These are phyloP conservation scores for Capronia coronata DNA, from an alignment of 2,329 filamentous ascomycete genomes.

Conservation along the genomic window DNA sequence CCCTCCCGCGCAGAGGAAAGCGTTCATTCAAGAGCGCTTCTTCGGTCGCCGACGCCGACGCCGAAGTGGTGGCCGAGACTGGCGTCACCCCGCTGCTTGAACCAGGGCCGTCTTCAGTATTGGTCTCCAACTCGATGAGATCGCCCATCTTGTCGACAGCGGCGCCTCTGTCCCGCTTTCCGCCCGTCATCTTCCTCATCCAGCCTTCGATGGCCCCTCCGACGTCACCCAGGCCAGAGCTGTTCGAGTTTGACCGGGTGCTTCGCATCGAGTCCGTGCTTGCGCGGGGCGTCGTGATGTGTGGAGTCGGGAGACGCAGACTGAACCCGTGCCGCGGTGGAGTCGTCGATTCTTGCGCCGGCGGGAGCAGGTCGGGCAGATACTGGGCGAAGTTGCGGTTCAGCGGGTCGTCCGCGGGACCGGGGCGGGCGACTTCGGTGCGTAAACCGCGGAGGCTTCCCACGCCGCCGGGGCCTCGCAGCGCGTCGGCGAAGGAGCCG, in stretches of 20 bases:
- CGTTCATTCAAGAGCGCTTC: conserved; percentile 29
- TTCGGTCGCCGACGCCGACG: conserved; percentile 15
- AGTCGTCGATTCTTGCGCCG: conserved; percentile 34
- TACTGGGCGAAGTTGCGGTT: conserved; percentile 81
- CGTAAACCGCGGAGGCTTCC: conserved; percentile 68
- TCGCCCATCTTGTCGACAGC: conserved; percentile 32
- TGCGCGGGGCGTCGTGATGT: conserved; percentile 36
- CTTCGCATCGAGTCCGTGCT: conserved; percentile 43
- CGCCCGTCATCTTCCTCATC: conserved; percentile 65
- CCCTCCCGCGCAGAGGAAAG: conserved; percentile 29
- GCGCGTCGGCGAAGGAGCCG: conserved; percentile 50
- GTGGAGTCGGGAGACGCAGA: conserved; percentile 4
- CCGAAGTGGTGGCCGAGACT: not conserved
- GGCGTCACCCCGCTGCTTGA: not conserved
- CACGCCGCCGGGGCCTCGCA: conserved; percentile 80
- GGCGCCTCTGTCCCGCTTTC: conserved; percentile 13
- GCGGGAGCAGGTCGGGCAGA: conserved; percentile 63
- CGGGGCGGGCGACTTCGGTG: conserved; percentile 48
- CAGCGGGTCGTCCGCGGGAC: conserved; percentile 75
- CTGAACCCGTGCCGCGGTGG: conserved; percentile 27
- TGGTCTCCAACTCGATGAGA: conserved; percentile 39
- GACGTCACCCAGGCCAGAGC: conserved; percentile 65
- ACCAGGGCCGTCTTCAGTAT: conserved; percentile 8
- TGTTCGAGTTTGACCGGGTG: conserved; percentile 31
- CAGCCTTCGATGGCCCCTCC: conserved; percentile 85